phyloP scores from a whole-genome alignment of 768 basidiomycete genomes.

The Boletus pseudo-olivaceus region DNA sequence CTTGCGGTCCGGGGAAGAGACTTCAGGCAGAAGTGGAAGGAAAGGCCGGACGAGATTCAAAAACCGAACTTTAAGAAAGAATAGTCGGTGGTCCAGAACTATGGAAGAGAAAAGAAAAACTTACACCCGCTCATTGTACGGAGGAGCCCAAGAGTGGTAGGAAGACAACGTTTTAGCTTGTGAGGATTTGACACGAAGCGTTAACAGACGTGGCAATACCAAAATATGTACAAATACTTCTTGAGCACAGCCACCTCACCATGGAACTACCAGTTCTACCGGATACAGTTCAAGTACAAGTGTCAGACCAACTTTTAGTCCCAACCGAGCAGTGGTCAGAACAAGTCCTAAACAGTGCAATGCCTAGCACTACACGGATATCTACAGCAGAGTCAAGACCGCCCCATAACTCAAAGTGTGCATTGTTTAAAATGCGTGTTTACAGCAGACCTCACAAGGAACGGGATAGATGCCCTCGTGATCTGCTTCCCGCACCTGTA shows the following conservation, averaged over 20 bases:
- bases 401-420: constrained; percentile 19
- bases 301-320: too few relatives aligned
- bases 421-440: constrained; percentile 35
- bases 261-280: too few relatives aligned
- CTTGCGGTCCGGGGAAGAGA: constrained; percentile 97
- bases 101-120: constrained; percentile 28
- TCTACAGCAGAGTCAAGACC: not conserved
- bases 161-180: constrained; percentile 20
- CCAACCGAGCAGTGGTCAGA: too few relatives aligned
- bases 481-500: constrained; percentile 50
- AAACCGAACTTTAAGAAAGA: constrained; percentile 66
- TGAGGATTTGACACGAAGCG: constrained; percentile 11
- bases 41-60: constrained; percentile 98
- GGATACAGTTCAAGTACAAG: too few relatives aligned
- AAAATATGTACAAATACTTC: constrained; percentile 26
- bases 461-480: constrained; percentile 32
- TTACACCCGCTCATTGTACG: constrained; percentile 76
- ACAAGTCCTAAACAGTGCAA: too few relatives aligned
- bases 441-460: constrained; percentile 31
- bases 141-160: constrained; percentile 23
- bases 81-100: constrained; percentile 2
- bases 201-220: constrained; percentile 29
- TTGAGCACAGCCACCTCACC: constrained; percentile 14
- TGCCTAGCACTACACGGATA: not conserved
- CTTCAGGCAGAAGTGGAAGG: constrained; percentile 94